Evolutionary conservation across 257 asterid genomes (phyloP).

Genomic region (Paraleonurus japonicus): DNA sequence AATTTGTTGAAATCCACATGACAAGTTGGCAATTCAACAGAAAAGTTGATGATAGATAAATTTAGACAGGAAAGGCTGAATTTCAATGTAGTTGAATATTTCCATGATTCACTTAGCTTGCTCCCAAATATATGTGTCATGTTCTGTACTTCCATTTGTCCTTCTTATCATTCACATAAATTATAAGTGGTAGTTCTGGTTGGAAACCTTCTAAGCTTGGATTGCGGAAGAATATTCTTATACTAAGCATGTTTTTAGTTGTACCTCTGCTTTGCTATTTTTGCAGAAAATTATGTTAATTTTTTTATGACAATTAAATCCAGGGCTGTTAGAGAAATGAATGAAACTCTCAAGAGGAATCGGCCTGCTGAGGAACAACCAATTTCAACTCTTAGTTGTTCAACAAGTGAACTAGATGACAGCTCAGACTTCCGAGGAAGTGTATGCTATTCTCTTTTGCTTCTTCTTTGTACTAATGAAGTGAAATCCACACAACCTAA

Average conservation of each 20-base stretch:
- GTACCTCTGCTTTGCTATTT: not conserved
- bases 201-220: not conserved
- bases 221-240: not conserved
- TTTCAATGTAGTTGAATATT: not conserved
- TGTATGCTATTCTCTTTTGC: conserved; percentile 41
- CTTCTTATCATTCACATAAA: no score
- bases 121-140: no score
- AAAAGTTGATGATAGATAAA: not conserved
- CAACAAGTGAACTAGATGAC: conserved; percentile 57
- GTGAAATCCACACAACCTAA: not conserved
- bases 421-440: conserved; percentile 57
- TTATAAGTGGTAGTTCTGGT: no score
- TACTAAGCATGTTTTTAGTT: not conserved
- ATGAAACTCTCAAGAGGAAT: conserved; percentile 57
- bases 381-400: conserved; percentile 45
- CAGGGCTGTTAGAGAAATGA: conserved; percentile 90
- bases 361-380: conserved; percentile 52
- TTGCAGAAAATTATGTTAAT: conserved; percentile 25
- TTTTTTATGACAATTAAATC: conserved; percentile 29
- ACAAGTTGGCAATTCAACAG: not conserved
- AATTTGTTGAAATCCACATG: no score
- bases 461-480: conserved; percentile 12
- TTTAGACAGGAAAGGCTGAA: not conserved
- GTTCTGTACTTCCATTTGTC: no score
- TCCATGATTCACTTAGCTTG: not conserved